Conservation (phyloP, 2,329 filamentous ascomycete species). For the Pseudogymnoascus pannorum region DNA sequence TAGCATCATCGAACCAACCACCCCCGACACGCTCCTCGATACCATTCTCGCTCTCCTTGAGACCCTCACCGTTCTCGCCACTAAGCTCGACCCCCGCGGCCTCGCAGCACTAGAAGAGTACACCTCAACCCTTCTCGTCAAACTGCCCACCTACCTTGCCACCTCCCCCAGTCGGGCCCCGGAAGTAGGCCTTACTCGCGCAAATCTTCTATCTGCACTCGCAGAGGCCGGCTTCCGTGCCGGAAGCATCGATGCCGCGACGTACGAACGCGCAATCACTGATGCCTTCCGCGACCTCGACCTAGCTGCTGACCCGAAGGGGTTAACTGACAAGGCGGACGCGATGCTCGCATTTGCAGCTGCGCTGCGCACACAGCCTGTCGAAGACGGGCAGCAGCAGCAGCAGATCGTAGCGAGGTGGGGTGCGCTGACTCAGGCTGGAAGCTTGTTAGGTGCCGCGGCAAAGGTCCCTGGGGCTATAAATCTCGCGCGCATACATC, state of each 20-base stretch:
- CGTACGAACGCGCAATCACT: slow-evolving; percentile 42
- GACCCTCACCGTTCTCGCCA: slow-evolving; percentile 42
- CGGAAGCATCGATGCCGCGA: slow-evolving; percentile 40
- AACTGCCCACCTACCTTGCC: slow-evolving; percentile 44
- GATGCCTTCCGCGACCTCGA: slow-evolving; percentile 35
- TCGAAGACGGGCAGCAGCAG: slow-evolving; percentile 27
- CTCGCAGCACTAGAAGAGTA: slow-evolving; percentile 53
- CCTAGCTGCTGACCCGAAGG: slow-evolving; percentile 37
- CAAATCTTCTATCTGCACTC: slow-evolving; percentile 48
- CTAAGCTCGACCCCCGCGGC: slow-evolving; percentile 30
- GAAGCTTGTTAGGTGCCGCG: slow-evolving; percentile 42
- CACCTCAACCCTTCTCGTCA: slow-evolving; percentile 43
- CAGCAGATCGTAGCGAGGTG: slow-evolving; percentile 36
- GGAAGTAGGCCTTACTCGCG: slow-evolving; percentile 47
- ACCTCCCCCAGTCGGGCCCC: slow-evolving; percentile 35
- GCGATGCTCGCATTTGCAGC: slow-evolving; percentile 47
- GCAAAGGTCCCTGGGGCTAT: slow-evolving; percentile 43
- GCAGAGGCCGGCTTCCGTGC: slow-evolving; percentile 50
- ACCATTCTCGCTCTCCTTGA: slow-evolving; percentile 59
- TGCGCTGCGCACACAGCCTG: slow-evolving; percentile 14
- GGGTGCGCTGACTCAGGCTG: slow-evolving; percentile 44
- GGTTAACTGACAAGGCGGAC: slow-evolving; percentile 48
- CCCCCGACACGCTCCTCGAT: slow-evolving; percentile 57
- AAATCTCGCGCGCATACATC: slow-evolving; percentile 45
- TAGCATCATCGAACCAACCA: slow-evolving; percentile 58